Evolutionary conservation across 2,329 filamentous ascomycete species (phyloP), one percentile per base, ranked within the genome.

Genomic region (Bipolaris bicolor): DNA sequence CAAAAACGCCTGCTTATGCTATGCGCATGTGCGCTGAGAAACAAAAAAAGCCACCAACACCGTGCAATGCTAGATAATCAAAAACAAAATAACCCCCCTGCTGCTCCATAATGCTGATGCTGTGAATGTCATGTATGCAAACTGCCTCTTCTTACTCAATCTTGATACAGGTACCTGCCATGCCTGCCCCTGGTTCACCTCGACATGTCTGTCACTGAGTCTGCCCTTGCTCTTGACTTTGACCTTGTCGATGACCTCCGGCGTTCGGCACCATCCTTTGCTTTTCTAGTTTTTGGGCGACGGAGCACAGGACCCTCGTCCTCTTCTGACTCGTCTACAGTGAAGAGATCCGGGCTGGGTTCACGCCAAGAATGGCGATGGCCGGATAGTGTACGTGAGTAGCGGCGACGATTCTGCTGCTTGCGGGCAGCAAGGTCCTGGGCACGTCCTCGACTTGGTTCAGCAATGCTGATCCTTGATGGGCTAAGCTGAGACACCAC

Each of bases 311-410:
- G 60, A 20, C 52, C 54, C 45, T 74, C 73, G 13, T 73, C 74
- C 60, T 78, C 76, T 33, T 74, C 75, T 7, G 76, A 76, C 57
- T 79, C 77, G 43, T 75, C 71, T 26, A 79, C 75, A 18, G 76
- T 79, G 64, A 78, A 79, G 0, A 79, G 67, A 48, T 78, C 77
- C 1, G 72, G 72, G 55, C 75, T 77, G 13, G 77, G 77, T 51
- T 77, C 77, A 18, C 76, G 65, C 74, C 77, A 79, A 46, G 76
- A 78, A 58, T 78, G 76, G 18, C 74, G 71, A 48, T 76, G 72
- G 15, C 77, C 76, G 24, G 73, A 77, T 7, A 76, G 67, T 9
- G 75, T 77, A 15, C 76, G 68, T 36, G 70, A 72, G 31, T 69
- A 67, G 16, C 74, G 67, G 40, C 69, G 69, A 29, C 73, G 68